Evolutionary conservation across 1,284 basidiomycete genomes (phyloP), one percentile per base, ranked within the genome.

Genomic region (Apiotrichum gamsii): DNA sequence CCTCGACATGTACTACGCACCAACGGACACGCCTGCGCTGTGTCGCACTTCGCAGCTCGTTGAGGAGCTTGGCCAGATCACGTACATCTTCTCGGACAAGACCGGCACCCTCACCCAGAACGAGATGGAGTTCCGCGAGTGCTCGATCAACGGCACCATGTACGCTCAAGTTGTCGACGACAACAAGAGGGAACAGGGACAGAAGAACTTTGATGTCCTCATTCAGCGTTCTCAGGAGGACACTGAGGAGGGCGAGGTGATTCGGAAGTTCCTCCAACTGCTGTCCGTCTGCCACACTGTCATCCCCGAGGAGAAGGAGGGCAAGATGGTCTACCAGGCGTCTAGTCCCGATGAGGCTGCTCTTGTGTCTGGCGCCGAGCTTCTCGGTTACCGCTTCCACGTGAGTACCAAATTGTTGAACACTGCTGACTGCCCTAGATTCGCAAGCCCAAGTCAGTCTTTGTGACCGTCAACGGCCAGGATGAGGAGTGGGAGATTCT

Each of bases 331-430:
- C 19, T 99, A 87, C 68, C 95, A 99, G 71, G 95, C 95, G 1
- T 94, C 89, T 54, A 95, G 90, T 75, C 95, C 95, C 0, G 95
- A 98, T 64, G 95, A 99, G 71, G 95, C 91, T 1, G 95, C 95
- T 1, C 76, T 98, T 28, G 95, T 99, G 0, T 81, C 87, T 2
- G 95, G 95, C 13, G 95, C 95, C 1, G 91, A 98, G 67, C 63
- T 87, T 34, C 75, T 98, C 49, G 91, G 90, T 1, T 97, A 91
- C 70, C 84, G 86, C 54, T 99, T 99, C 70, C 88, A 88, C 62
- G 90, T 94, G 61, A 50, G 82, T 77, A n/a, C n/a, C n/a, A n/a
- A n/a, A n/a, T 33, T 40, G 33, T 45, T 33, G 36, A 42, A 21
- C 29, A 15, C 11, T 19, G 47, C 34, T 40, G 18, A 49, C 33